Evolutionary conservation across 108 stramenopile species (phyloP).

Genomic region (Fragilariopsis cylindrus): DNA sequence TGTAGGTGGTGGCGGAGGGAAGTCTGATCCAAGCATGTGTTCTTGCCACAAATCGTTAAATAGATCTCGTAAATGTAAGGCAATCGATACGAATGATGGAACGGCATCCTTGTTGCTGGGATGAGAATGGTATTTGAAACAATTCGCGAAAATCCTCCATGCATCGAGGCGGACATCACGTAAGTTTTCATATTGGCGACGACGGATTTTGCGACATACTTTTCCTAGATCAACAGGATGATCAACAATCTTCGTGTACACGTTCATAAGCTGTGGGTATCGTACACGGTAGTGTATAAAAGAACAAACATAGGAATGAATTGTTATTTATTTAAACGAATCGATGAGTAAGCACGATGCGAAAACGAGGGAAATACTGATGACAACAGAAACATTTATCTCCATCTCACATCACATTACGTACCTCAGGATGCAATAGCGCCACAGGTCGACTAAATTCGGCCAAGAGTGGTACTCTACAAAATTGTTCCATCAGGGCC

Average conservation of each 20-base stretch:
- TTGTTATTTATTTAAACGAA: background rate
- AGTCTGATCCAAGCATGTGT: constrained; percentile 78
- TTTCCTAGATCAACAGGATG: constrained; percentile 81
- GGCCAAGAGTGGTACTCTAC: constrained; percentile 81
- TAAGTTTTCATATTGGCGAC: constrained; percentile 64
- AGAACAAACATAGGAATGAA: background rate
- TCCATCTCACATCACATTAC: background rate
- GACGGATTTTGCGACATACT: constrained; percentile 79
- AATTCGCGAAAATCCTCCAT: constrained; percentile 90
- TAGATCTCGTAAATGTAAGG: constrained; percentile 80
- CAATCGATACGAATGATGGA: constrained; percentile 82
- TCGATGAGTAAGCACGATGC: background rate
- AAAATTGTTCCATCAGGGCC: constrained; percentile 79
- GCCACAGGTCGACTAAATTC: constrained; percentile 88
- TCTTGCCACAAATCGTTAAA: constrained; percentile 88
- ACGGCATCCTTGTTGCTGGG: constrained; percentile 79
- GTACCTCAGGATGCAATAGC: constrained; percentile 84
- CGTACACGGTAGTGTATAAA: background rate
- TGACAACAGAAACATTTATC: background rate
- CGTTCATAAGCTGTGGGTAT: constrained; percentile 49
- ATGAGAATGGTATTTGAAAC: constrained; percentile 84
- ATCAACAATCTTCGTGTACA: constrained; percentile 82
- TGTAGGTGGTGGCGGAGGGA: constrained; percentile 37
- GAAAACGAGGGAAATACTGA: background rate
- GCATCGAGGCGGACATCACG: constrained; percentile 79